Base-by-base conservation (phyloP, 768 basidiomycete genomes). In the Tulasnella calospora region DNA sequence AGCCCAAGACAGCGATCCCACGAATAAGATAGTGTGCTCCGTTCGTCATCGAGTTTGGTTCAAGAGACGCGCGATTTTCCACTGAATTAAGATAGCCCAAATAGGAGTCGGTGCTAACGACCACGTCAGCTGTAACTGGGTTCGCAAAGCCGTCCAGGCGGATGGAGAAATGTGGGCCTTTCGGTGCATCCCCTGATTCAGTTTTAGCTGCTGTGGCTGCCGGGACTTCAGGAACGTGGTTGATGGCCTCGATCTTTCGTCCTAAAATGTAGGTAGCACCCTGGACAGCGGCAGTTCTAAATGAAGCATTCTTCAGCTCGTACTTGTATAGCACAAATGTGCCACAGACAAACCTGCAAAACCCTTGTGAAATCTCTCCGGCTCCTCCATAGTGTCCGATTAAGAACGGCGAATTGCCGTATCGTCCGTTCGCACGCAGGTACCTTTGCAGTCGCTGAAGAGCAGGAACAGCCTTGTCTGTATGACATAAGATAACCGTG, bases 331-430 rank as follows among this genome's bases (percentile, higher is more conserved):
- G 71, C 15, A n/a, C 70, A 76, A 46, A n/a, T 23, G 7, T 4
- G 33, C 51, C 19, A 33, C 6, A 23, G n/a, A 79, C 83, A 73
- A 30, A 85, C 86, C 87, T 82, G 74, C 87, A 88, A 80, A 87
- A 99, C 2, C 96, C 96, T 84, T 98, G 97, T 0, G 93, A 89
- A 15, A 98, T 90, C 82, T 98, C 97, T 6, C 97, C 97, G 0
- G 92, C 87, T 27, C 95, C 94, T 23, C 97, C 97, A 83, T 98
- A 98, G 81, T 98, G 95, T 0, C 95, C 95, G n/a, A 99, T 87
- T 21, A 99, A 89, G 85, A 95, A 98, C 1, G 96, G 90, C 0
- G 90, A 90, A n/a, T 84, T 88, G 83, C 96, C 96, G 82, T 98
- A 98, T 40, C 94, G 88, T 3, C 96, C 96, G 23, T 90, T 85